phyloP scores from a whole-genome alignment of 768 basidiomycete species.

The Grammothele lineata region DNA sequence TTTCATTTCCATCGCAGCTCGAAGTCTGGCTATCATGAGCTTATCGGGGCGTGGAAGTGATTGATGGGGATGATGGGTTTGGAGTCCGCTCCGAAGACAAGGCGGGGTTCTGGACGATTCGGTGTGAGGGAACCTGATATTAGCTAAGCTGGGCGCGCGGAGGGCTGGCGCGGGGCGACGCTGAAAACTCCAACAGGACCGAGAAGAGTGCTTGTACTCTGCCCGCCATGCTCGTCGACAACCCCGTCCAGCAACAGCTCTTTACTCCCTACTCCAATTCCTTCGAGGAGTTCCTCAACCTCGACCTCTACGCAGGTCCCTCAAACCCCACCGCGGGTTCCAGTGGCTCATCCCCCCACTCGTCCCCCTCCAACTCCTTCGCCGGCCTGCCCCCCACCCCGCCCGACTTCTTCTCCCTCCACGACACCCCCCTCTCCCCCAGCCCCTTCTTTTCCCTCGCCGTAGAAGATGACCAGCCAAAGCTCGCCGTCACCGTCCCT shows the following conservation, averaged over 20 bases:
- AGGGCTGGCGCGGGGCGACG: no score
- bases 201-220: background rate
- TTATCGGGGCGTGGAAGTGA: no score
- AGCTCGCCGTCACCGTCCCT: constrained; percentile 20
- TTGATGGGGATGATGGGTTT: no score
- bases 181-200: background rate
- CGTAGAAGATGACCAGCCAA: constrained; percentile 27
- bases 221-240: constrained; percentile 40
- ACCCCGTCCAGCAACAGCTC: constrained; percentile 23
- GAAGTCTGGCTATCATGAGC: no score
- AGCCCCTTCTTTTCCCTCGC: constrained; percentile 24
- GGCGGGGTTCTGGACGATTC: background rate
- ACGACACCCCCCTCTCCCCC: constrained; percentile 14
- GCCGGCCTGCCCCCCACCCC: constrained; percentile 23
- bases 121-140: background rate
- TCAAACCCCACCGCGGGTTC: constrained; percentile 19
- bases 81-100: no score
- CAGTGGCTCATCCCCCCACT: constrained; percentile 23
- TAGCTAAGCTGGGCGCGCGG: background rate
- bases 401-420: constrained; percentile 12
- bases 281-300: constrained; percentile 63
- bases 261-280: constrained; percentile 28
- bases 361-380: constrained; percentile 25
- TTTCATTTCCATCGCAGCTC: no score
- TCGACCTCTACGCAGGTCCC: constrained; percentile 47